Conservation (phyloP, 192 early-diverging fungal genomes). For the Chytriomyces hyalinus region DNA sequence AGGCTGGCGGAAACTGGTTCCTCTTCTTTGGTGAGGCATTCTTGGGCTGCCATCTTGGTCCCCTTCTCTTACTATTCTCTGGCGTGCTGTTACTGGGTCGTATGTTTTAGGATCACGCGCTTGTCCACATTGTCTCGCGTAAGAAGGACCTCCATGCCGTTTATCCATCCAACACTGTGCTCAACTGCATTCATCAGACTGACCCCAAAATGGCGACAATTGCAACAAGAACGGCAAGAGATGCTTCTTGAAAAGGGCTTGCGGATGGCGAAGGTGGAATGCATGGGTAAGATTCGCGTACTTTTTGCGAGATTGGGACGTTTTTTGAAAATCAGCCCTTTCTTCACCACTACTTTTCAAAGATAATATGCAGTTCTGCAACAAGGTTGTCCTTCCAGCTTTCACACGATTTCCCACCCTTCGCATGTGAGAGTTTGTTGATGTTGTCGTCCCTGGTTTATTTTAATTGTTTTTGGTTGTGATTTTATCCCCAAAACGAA, state of each 20-base stretch:
- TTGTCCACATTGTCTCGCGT: constrained; percentile 18
- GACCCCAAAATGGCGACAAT: constrained; percentile 20
- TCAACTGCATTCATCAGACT: not conserved
- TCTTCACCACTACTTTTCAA: no score
- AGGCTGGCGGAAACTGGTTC: constrained; percentile 20
- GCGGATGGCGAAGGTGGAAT: constrained; percentile 20
- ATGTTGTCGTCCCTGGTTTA: no score
- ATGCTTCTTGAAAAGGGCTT: not conserved
- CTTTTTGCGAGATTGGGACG: not conserved
- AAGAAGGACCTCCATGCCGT: not conserved
- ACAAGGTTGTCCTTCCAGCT: not conserved
- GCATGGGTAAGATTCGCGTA: not conserved
- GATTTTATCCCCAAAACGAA: no score
- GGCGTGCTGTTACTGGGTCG: not conserved
- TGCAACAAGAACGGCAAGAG: constrained; percentile 1
- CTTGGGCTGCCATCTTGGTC: not conserved
- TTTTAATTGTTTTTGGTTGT: not conserved
- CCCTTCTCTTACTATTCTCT: no score
- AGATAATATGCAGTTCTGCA: not conserved
- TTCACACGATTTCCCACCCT: not conserved
- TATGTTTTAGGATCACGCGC: not conserved
- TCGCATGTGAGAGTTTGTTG: not conserved
- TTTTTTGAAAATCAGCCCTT: no score
- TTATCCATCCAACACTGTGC: not conserved
- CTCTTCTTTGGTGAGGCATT: constrained; percentile 6